Evolutionary conservation across 176 grass and related monocot species (phyloP).

Genomic region (Phragmites australis): DNA sequence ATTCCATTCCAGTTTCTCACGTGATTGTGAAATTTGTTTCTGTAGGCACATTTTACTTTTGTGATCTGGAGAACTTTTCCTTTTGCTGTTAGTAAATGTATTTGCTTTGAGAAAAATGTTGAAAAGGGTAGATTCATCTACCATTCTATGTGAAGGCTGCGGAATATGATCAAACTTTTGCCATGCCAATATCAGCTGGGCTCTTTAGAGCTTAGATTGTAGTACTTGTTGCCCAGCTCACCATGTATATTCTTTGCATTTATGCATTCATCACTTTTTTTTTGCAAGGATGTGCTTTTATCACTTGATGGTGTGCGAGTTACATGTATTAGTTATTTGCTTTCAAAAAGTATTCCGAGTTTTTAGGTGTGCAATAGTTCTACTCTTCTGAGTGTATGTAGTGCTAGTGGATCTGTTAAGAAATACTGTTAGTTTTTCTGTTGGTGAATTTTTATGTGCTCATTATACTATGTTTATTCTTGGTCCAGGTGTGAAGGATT

Average conservation of each 20-base stretch:
- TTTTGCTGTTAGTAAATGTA: not conserved
- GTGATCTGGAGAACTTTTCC: not conserved
- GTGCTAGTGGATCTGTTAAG: not conserved
- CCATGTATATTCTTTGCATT: not conserved
- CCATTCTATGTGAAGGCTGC: not conserved
- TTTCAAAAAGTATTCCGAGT: not conserved
- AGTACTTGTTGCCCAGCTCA: not conserved
- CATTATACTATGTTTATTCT: slow-evolving; percentile 20
- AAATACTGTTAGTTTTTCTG: not conserved
- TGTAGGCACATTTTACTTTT: not conserved
- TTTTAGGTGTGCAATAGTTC: not conserved
- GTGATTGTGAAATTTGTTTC: not conserved
- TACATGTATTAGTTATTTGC: not conserved
- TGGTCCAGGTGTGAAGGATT: slow-evolving; percentile 90
- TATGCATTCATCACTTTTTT: not conserved
- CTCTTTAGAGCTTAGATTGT: too few relatives aligned
- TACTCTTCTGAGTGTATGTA: not conserved
- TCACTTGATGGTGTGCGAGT: not conserved
- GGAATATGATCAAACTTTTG: not conserved
- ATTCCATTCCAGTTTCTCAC: slow-evolving; percentile 10
- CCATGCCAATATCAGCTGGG: not conserved
- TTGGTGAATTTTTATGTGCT: not conserved
- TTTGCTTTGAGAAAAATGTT: slow-evolving; percentile 22
- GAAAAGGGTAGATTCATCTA: not conserved
- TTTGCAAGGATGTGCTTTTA: too few relatives aligned